phyloP scores from a whole-genome alignment of 73 alveolate species.

The Blepharisma japonicum region DNA sequence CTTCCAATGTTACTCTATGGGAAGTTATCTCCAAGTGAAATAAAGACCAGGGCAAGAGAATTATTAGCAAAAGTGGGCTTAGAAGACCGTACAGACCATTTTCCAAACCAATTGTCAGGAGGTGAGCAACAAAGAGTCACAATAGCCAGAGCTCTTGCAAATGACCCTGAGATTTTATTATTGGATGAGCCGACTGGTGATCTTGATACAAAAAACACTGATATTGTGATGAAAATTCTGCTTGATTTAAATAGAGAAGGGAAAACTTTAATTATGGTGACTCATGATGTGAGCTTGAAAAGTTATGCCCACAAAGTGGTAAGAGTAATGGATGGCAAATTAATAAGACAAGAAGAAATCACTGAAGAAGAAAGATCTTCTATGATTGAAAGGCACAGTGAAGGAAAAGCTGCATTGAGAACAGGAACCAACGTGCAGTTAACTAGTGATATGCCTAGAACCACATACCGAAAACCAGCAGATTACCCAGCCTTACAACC shows the following conservation, averaged over 20 bases:
- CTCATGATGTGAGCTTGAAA: constrained; percentile 95
- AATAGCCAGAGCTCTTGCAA: constrained; percentile 95
- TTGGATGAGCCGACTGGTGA: constrained; percentile 99
- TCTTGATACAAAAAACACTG: constrained; percentile 93
- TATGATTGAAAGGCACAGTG: too few relatives aligned
- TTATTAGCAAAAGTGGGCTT: constrained; percentile 84
- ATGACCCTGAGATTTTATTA: constrained; percentile 85
- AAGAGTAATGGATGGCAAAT: constrained; percentile 93
- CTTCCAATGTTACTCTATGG: constrained; percentile 97
- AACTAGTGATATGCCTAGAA: too few relatives aligned
- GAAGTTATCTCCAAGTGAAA: constrained; percentile 57
- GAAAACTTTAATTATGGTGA: constrained; percentile 90
- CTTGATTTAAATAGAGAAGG: constrained; percentile 77
- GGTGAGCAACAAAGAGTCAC: constrained; percentile 99
- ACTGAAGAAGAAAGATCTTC: background rate
- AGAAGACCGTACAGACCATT: constrained; percentile 78
- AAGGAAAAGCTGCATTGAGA: too few relatives aligned
- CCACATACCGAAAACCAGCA: too few relatives aligned
- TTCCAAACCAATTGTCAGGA: constrained; percentile 94
- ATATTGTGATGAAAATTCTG: constrained; percentile 87
- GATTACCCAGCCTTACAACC: too few relatives aligned
- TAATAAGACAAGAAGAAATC: constrained; percentile 39
- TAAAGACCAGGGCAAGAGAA: constrained; percentile 69
- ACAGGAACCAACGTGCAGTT: too few relatives aligned
- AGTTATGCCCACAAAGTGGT: constrained; percentile 87